Conservation (phyloP, 345 rosid species). For the Corymbia maculata region DNA sequence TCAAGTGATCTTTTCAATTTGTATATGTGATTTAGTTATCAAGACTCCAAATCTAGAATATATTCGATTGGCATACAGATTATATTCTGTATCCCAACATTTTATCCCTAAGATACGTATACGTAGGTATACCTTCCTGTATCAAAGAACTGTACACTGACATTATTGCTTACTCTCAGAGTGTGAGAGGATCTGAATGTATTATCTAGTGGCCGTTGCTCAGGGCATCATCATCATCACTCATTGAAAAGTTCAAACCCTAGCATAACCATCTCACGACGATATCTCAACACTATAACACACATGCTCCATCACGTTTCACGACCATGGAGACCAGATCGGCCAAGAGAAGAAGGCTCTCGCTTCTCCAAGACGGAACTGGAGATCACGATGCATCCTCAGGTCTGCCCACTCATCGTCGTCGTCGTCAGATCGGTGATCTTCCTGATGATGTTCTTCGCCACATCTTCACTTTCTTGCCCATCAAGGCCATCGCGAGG, state of each 20-base stretch:
- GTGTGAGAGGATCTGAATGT: not conserved
- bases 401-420: not conserved
- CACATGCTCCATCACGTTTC: not conserved
- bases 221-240: not conserved
- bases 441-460: slow-evolving; percentile 63
- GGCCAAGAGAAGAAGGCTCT: slow-evolving; percentile 40
- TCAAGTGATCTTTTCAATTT: not conserved
- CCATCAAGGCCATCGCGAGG: slow-evolving; percentile 46
- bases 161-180: not conserved
- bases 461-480: slow-evolving; percentile 52
- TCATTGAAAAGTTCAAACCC: slow-evolving; percentile 8
- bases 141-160: not conserved
- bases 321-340: slow-evolving; percentile 65
- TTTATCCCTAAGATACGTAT: not conserved
- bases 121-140: not conserved
- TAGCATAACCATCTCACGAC: not conserved
- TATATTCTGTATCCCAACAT: not conserved
- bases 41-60: not conserved
- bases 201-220: not conserved
- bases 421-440: slow-evolving; percentile 25
- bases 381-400: not conserved
- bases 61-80: not conserved
- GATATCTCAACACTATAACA: not conserved
- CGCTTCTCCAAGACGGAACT: slow-evolving; percentile 3
- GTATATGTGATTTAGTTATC: not conserved